These are phyloP conservation scores for Aspergillus alliaceus DNA, from an alignment of 2,329 filamentous ascomycete species.

Conservation along the genomic window DNA sequence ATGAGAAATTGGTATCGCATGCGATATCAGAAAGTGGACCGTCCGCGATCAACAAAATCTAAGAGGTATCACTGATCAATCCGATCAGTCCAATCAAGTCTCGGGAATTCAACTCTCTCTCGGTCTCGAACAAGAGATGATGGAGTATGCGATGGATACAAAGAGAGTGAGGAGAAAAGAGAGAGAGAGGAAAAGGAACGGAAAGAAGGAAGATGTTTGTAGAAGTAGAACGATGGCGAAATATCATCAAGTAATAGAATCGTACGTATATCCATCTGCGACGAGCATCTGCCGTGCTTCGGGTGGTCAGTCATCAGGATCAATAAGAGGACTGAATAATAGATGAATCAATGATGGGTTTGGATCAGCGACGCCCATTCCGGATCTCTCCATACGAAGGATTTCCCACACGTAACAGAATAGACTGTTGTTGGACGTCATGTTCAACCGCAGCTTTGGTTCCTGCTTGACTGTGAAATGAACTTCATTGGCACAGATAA, in stretches of 20 bases:
- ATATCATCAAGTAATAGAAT: conserved; percentile 7
- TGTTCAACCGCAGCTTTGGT: conserved; percentile 8
- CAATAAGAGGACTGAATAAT: conserved; percentile 17
- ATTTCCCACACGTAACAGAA: conserved; percentile 33
- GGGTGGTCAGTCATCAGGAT: conserved; percentile 21
- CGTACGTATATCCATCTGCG: too few species aligned
- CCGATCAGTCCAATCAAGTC: not conserved
- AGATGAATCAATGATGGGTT: not conserved
- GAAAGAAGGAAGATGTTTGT: too few species aligned
- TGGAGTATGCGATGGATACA: conserved; percentile 1
- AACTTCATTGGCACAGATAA: conserved; percentile 27
- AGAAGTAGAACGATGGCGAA: conserved; percentile 6
- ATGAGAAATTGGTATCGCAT: not conserved
- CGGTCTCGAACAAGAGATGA: not conserved
- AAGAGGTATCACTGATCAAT: not conserved
- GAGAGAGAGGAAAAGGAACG: not conserved
- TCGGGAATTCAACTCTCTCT: too few species aligned
- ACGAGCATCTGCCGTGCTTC: too few species aligned
- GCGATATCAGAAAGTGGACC: conserved; percentile 1
- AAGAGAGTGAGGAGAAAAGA: not conserved
- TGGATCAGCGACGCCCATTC: conserved; percentile 13
- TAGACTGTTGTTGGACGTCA: conserved; percentile 12
- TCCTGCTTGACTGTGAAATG: conserved; percentile 2
- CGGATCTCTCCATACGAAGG: conserved; percentile 14
- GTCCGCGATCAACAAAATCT: not conserved